Base-by-base conservation (phyloP, 306 rosid genomes). In the Crotalaria pallida region DNA sequence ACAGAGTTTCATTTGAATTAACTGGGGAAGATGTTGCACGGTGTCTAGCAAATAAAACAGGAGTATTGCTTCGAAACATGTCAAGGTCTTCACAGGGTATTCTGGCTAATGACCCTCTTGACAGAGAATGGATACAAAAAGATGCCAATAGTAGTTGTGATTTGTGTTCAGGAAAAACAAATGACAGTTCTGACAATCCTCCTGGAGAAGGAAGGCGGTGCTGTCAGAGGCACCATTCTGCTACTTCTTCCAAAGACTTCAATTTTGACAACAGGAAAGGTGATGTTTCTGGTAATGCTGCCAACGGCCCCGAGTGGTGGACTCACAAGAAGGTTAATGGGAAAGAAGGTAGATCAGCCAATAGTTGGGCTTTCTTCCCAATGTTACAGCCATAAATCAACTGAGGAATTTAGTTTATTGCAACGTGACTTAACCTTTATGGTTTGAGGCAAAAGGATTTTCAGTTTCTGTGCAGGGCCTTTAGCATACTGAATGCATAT, bases 1-100 rank as follows among this genome's bases (percentile, higher is more conserved):
- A 87, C 80, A 81, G 99, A 80, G 97, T 94, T 24, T 94, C 99
- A 18, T 93, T 93, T 68, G 98, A 93, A 71, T 83, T 93, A 74
- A 93, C 97, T 3, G 96, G 96, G 10, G 98, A 90, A 83, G 98
- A 88, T 75, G 94, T 93, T 73, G 96, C 97, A 0, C 85, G 88
- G 5, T 90, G 96, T 69, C 98, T 93, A 58, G 97, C 97, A 33
- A 93, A 75, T 60, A 93, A 90, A 71, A 72, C 94, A 2, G 76
- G 69, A 33, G 36, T 52, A 67, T 76, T 86, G 51, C 69, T 48
- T 65, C 77, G 86, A 81, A 84, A 81, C 33, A 48, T 72, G 82
- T 71, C 96, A 31, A 72, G 84, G 50, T 83, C 87, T 61, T 80
- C 90, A 1, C 84, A 81, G 56, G 91, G 79, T 68, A 66, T 70